A percentile compares a stretch with the other conserved stretches of the same genome.
Evolutionary conservation across 2,329 filamentous ascomycete genomes (phyloP).

Genomic region (Macroventuria anomochaeta): DNA sequence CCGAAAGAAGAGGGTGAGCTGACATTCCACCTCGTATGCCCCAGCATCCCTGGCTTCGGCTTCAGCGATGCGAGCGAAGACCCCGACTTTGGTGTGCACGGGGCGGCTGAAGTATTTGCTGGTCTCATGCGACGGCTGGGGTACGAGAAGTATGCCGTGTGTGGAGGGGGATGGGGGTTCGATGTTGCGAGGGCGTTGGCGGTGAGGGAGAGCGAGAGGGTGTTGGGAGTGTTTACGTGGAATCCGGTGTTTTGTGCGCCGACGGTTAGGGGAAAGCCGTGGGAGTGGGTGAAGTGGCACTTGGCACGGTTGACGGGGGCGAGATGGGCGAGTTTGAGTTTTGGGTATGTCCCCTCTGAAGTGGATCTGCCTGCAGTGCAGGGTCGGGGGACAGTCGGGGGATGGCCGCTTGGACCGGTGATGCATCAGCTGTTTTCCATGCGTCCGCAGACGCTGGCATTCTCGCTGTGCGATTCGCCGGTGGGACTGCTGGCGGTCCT

Average conservation of each 20-base stretch:
- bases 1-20: slow-evolving; percentile 51
- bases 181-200: slow-evolving; percentile 56
- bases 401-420: slow-evolving; percentile 17
- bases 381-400: neutral
- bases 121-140: slow-evolving; percentile 66
- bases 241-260: slow-evolving; percentile 63
- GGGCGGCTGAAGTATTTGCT: slow-evolving; percentile 64
- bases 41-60: slow-evolving; percentile 69
- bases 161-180: slow-evolving; percentile 60
- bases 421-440: slow-evolving; percentile 39
- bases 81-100: slow-evolving; percentile 57
- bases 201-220: slow-evolving; percentile 56
- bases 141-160: slow-evolving; percentile 65
- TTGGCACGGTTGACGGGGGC: slow-evolving; percentile 54
- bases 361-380: slow-evolving; percentile 47
- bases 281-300: slow-evolving; percentile 63
- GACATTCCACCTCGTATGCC: slow-evolving; percentile 71
- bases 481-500: slow-evolving; percentile 44
- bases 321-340: slow-evolving; percentile 55
- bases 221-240: slow-evolving; percentile 67
- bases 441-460: slow-evolving; percentile 47
- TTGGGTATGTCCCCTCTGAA: slow-evolving; percentile 60
- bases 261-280: slow-evolving; percentile 51
- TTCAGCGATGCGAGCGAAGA: slow-evolving; percentile 69
- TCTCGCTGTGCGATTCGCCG: slow-evolving; percentile 49